Evolutionary conservation across 257 asterid genomes (phyloP).

Genomic region (Thymus quinquecostatus): DNA sequence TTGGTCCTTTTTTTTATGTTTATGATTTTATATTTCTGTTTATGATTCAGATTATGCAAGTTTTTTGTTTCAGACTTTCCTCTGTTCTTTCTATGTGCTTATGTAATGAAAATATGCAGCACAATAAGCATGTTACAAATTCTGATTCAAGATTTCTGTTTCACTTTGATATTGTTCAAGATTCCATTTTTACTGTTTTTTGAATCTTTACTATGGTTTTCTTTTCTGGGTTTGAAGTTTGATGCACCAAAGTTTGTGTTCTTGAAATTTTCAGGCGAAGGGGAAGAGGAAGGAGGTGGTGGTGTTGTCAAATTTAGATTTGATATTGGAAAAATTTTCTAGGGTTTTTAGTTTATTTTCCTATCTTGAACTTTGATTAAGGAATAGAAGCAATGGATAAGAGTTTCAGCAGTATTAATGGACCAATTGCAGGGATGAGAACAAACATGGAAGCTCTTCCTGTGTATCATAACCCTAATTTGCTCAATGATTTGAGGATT

Average conservation of each 20-base stretch:
- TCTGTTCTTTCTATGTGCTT: not conserved
- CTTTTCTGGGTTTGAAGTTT: slow-evolving; percentile 26
- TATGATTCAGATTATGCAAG: not conserved
- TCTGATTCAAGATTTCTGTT: slow-evolving; percentile 27
- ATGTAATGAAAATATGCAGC: too few species aligned
- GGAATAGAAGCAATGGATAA: slow-evolving; percentile 62
- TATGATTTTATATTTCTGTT: not conserved
- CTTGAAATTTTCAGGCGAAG: slow-evolving; percentile 18
- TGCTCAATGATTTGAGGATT: slow-evolving; percentile 35
- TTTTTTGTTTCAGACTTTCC: not conserved
- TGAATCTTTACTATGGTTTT: slow-evolving; percentile 25
- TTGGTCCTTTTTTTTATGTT: slow-evolving; percentile 6
- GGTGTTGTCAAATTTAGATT: not conserved
- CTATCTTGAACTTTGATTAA: slow-evolving; percentile 10
- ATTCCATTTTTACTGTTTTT: slow-evolving; percentile 16
- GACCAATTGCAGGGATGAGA: slow-evolving; percentile 38
- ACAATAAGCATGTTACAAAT: not conserved
- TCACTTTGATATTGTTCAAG: slow-evolving; percentile 20
- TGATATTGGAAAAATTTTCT: slow-evolving; percentile 17
- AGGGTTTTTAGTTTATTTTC: slow-evolving; percentile 24
- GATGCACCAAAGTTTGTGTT: slow-evolving; percentile 23
- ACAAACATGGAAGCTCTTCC: slow-evolving; percentile 33
- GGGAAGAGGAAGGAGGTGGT: not conserved
- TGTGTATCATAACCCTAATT: slow-evolving; percentile 32
- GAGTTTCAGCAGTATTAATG: slow-evolving; percentile 33